Percentiles rank a stretch among this genome's conserved stretches.
phyloP scores from a whole-genome alignment of 495 filamentous ascomycete genomes.

The Podospora comata region DNA sequence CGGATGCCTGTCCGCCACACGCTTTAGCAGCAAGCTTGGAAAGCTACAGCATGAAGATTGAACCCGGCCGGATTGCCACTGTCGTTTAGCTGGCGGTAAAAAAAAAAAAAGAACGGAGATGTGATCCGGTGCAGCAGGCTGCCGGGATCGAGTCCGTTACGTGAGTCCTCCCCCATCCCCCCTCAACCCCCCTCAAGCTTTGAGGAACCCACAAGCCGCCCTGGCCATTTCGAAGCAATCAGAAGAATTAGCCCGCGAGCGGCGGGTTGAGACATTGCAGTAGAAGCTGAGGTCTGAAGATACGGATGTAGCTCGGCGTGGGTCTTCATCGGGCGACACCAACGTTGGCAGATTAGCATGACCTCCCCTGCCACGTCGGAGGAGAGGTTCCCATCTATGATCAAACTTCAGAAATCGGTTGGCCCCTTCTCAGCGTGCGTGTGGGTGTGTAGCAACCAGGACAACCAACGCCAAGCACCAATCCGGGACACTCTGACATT shows the following conservation, averaged over 20 bases:
- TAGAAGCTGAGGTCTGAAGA: too few species aligned
- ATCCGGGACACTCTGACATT: not conserved
- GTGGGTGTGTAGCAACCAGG: not conserved
- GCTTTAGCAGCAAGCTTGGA: not conserved
- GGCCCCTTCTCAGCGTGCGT: not conserved
- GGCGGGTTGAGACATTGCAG: not conserved
- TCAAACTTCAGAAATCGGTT: not conserved
- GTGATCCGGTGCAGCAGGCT: not conserved
- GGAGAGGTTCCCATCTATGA: not conserved
- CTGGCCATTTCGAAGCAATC: not conserved
- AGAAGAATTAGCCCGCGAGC: not conserved
- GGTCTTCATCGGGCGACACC: not conserved
- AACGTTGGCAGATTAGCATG: not conserved
- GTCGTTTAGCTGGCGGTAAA: not conserved
- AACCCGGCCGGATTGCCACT: not conserved
- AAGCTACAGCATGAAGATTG: not conserved
- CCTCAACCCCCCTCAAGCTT: not conserved
- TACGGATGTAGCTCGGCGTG: not conserved
- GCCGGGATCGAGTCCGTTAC: not conserved
- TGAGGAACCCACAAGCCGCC: not conserved
- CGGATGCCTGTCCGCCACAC: not conserved
- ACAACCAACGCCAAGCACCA: not conserved
- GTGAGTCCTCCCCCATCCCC: not conserved
- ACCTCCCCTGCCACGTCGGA: not conserved
- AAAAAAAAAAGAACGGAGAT: not conserved